These are phyloP conservation scores for Lasiodiplodia hormozganensis DNA, from an alignment of 2,329 filamentous ascomycete species.

Conservation along the genomic window DNA sequence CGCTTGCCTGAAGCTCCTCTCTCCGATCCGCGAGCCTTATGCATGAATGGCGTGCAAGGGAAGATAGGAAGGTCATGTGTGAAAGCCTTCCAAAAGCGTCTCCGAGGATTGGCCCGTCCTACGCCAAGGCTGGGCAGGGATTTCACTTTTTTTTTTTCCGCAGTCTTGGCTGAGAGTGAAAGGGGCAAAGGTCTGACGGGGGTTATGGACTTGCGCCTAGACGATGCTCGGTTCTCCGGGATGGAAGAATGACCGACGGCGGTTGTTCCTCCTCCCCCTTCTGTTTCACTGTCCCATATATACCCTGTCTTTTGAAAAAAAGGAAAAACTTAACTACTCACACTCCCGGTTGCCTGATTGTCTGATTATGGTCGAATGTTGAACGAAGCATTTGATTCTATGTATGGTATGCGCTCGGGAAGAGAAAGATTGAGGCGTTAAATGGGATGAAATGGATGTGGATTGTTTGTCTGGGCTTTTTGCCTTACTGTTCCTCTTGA, in stretches of 20 bases:
- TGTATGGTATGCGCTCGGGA: neutral
- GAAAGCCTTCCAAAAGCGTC: neutral
- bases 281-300: neutral
- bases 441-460: too few species aligned
- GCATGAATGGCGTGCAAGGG: neutral
- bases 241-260: neutral
- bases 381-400: too few species aligned
- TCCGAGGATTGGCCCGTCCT: neutral
- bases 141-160: neutral
- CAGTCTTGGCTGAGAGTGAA: neutral
- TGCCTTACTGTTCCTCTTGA: too few species aligned
- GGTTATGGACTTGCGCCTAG: neutral
- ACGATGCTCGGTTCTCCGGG: neutral
- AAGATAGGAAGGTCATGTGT: neutral
- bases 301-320: neutral
- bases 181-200: neutral
- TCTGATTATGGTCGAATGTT: neutral
- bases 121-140: conserved; percentile 2
- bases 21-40: neutral
- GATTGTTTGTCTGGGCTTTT: too few species aligned
- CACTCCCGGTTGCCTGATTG: neutral
- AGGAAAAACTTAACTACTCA: neutral
- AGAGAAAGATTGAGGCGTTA: neutral
- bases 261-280: neutral
- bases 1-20: neutral